A percentile compares a stretch with the other conserved stretches of the same genome.
Conservation (phyloP, 1,284 basidiomycete genomes). For the Agroathelia rolfsii region DNA sequence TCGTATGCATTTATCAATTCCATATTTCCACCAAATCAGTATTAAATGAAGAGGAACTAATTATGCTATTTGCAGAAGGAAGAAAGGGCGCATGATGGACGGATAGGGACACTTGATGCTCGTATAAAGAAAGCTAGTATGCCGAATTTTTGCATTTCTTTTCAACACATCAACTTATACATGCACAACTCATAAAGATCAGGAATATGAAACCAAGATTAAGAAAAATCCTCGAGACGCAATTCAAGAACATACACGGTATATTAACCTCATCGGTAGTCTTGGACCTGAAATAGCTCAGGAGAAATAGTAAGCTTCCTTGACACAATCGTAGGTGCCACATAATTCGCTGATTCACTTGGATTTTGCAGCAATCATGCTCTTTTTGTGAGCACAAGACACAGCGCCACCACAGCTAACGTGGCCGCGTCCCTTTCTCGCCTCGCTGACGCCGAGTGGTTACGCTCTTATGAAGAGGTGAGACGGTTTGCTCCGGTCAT, state of each 20-base stretch:
- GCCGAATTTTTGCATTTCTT: conserved; percentile 4
- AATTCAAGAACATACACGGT: conserved; percentile 64
- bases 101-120: conserved; percentile 54
- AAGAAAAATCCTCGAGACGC: conserved; percentile 64
- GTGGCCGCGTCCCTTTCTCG: conserved; percentile 56
- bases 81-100: conserved; percentile 66
- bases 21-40: too few relatives aligned
- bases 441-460: conserved; percentile 70
- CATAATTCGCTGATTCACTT: conserved; percentile 9
- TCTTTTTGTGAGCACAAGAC: conserved; percentile 48
- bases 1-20: too few relatives aligned
- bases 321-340: conserved; percentile 2
- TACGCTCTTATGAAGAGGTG: conserved; percentile 58
- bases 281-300: conserved; percentile 69
- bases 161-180: conserved; percentile 4
- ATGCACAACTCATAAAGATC: conserved; percentile 31
- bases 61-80: conserved; percentile 45
- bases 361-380: conserved; percentile 50
- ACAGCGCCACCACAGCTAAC: conserved; percentile 45
- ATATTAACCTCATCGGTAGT: conserved; percentile 62
- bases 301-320: conserved; percentile 55
- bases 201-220: conserved; percentile 65
- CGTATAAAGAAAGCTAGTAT: conserved; percentile 70
- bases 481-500: conserved; percentile 54
- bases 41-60: too few relatives aligned